phyloP scores from a whole-genome alignment of 345 rosid genomes.

The Aurinia saxatilis region DNA sequence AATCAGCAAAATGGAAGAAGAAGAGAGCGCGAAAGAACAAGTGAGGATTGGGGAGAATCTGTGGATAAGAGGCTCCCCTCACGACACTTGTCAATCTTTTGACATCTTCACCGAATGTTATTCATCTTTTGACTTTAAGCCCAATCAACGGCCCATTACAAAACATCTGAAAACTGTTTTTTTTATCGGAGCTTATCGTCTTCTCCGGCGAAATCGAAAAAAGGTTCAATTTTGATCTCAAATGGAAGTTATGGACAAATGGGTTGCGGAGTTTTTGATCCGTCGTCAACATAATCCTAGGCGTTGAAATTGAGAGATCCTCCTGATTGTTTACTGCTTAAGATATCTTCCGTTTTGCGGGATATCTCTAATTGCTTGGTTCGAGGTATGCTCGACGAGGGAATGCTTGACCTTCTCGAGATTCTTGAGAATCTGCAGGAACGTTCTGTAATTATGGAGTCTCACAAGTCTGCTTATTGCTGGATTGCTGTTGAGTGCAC shows the following conservation, averaged over 20 bases:
- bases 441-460: conserved; percentile 14
- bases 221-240: not conserved
- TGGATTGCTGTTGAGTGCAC: conserved; percentile 56
- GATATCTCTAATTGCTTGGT: conserved; percentile 11
- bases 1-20: not conserved
- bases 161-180: not conserved
- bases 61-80: conserved; percentile 45
- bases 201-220: conserved; percentile 4
- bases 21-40: conserved; percentile 18
- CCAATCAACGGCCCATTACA: conserved; percentile 20
- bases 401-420: conserved; percentile 42
- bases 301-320: conserved; percentile 7
- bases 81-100: conserved; percentile 49
- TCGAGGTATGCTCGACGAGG: conserved; percentile 16
- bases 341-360: conserved; percentile 14
- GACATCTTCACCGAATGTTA: conserved; percentile 23
- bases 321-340: not conserved
- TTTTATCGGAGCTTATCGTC: conserved; percentile 9
- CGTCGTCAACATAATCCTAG: conserved; percentile 14
- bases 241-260: not conserved
- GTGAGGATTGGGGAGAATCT: conserved; percentile 23
- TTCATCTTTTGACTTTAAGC: conserved; percentile 5
- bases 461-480: conserved; percentile 51
- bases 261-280: conserved; percentile 11
- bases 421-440: conserved; percentile 28